Evolutionary conservation across 83 land plant species (phyloP).

Genomic region (Thuja plicata): DNA sequence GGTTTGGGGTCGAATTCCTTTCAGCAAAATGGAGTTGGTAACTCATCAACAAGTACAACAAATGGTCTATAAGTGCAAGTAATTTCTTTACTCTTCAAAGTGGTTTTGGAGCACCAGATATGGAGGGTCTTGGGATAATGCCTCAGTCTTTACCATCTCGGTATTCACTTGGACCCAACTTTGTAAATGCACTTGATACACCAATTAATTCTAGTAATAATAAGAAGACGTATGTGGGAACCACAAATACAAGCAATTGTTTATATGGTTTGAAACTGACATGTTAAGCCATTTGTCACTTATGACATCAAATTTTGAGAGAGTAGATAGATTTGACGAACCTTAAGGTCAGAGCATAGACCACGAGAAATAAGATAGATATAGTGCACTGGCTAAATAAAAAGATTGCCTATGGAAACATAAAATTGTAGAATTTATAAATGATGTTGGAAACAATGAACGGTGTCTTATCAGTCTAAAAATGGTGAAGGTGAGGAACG

Average conservation of each 20-base stretch:
- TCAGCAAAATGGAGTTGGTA: constrained; percentile 5
- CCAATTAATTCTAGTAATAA: neutral
- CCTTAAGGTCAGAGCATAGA: no score
- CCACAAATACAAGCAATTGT: constrained; percentile 8
- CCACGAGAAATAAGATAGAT: no score
- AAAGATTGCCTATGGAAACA: no score
- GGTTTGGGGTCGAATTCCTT: constrained; percentile 1
- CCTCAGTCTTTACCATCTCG: neutral
- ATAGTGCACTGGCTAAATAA: no score
- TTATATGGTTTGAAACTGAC: no score
- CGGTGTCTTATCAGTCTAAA: no score
- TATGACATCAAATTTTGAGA: no score
- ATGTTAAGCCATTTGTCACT: no score
- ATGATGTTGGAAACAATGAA: no score
- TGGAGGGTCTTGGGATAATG: neutral
- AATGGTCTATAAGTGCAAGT: neutral
- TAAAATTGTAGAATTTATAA: no score
- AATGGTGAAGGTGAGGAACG: no score
- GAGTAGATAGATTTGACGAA: no score
- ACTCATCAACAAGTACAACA: neutral
- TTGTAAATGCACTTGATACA: neutral
- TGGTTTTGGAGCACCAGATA: neutral
- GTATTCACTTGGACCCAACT: neutral
- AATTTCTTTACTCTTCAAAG: constrained; percentile 13
- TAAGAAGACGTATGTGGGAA: neutral